These are phyloP conservation scores for Trichoderma sp. DNA, from an alignment of 2,329 filamentous ascomycete species.

Conservation along the genomic window DNA sequence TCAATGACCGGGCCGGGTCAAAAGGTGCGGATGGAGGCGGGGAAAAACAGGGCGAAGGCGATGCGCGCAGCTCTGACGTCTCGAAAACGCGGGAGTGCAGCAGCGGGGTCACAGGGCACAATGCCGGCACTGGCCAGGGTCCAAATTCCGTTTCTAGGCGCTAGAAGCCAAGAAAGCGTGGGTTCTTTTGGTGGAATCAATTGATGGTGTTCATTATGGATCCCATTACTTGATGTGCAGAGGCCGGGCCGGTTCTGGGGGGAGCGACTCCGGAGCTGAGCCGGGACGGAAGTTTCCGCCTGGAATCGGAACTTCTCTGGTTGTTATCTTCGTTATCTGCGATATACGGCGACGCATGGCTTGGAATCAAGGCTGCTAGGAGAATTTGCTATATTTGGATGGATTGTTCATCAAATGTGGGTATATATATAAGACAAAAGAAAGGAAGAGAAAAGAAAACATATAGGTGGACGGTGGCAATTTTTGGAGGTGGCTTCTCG, in stretches of 20 bases:
- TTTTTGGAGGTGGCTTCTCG: neutral
- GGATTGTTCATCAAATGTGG: neutral
- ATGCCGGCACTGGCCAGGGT: neutral
- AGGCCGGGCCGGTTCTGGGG: slow-evolving; percentile 11
- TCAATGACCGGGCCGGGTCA: slow-evolving; percentile 6
- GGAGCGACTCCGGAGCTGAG: neutral
- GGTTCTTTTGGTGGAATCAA: neutral
- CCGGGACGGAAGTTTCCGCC: neutral
- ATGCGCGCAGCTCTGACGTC: slow-evolving; percentile 1
- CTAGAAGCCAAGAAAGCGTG: neutral
- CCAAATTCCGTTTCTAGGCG: neutral
- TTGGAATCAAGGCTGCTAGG: neutral
- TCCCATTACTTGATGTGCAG: neutral
- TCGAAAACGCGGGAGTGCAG: neutral
- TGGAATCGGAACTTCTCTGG: neutral
- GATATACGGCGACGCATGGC: neutral
- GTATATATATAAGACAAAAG: slow-evolving; percentile 12
- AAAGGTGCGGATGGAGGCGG: slow-evolving; percentile 10
- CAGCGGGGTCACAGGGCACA: neutral
- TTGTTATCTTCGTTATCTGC: neutral
- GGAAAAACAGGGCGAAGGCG: neutral
- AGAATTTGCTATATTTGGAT: neutral
- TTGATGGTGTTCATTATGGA: neutral
- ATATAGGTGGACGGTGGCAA: neutral
- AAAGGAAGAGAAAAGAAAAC: neutral